phyloP scores from a whole-genome alignment of 306 rosid genomes.

The Quercus cerris region DNA sequence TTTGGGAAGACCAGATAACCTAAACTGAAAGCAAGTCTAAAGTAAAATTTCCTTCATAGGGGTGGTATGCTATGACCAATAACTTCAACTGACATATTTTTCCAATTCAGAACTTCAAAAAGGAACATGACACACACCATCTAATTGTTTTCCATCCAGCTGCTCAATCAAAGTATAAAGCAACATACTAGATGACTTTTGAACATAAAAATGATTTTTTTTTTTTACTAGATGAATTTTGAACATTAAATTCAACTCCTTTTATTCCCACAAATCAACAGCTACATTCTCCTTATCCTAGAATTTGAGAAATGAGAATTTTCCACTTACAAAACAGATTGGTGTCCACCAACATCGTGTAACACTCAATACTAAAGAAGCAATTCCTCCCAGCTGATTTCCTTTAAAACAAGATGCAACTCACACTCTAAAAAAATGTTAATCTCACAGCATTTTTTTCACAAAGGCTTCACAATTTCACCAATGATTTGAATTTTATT shows the following conservation, averaged over 20 bases:
- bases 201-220: background rate
- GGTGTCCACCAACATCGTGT: background rate
- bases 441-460: background rate
- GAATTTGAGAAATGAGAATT: background rate
- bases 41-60: background rate
- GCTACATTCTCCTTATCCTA: background rate
- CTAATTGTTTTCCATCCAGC: background rate
- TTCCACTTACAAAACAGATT: background rate
- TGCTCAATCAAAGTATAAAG: background rate
- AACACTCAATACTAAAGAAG: background rate
- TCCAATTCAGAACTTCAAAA: background rate
- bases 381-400: background rate
- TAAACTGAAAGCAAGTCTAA: background rate
- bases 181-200: background rate
- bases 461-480: background rate
- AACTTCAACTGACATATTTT: constrained; percentile 1
- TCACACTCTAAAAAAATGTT: background rate
- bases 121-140: background rate
- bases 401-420: background rate
- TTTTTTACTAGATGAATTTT: background rate
- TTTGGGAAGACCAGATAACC: background rate
- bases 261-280: no score
- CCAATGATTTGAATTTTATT: background rate
- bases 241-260: background rate
- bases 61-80: background rate